These are phyloP conservation scores for Kazachstania psychrophila DNA, from an alignment of 805 yeast genomes.

Conservation along the genomic window DNA sequence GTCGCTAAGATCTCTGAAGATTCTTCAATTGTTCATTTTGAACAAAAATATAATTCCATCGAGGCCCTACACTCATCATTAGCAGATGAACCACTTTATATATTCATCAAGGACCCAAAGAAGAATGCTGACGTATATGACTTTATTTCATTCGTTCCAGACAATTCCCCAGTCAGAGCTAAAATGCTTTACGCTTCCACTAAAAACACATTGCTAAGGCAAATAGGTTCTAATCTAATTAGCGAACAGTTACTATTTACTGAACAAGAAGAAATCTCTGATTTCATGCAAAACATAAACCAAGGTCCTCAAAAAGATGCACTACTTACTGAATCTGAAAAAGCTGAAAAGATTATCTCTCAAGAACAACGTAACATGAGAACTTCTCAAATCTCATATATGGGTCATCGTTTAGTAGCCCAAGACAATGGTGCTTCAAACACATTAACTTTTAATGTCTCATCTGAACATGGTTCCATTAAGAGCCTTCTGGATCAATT, in stretches of 20 bases:
- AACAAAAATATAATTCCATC: conserved; percentile 24
- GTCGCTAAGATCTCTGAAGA: conserved; percentile 21
- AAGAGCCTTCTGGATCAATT: conserved; percentile 29
- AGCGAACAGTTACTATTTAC: conserved; percentile 30
- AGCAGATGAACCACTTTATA: conserved; percentile 40
- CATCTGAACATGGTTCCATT: conserved; percentile 12
- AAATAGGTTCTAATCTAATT: conserved; percentile 49
- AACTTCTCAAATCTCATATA: conserved; percentile 5
- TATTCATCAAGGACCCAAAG: conserved; percentile 36
- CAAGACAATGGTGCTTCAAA: conserved; percentile 23
- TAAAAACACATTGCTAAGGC: conserved; percentile 63
- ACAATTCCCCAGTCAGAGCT: conserved; percentile 63
- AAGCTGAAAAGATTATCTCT: conserved; percentile 16
- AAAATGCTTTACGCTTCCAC: conserved; percentile 95
- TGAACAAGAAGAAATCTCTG: conserved; percentile 26
- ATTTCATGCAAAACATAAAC: conserved; percentile 10
- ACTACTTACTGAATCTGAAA: conserved; percentile 24
- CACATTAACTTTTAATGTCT: conserved; percentile 21
- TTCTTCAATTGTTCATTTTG: conserved; percentile 15
- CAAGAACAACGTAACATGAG: conserved; percentile 24
- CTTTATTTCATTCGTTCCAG: conserved; percentile 83
- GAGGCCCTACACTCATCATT: conserved; percentile 33
- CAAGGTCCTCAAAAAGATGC: conserved; percentile 4
- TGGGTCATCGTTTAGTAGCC: conserved; percentile 22
- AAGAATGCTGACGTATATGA: conserved; percentile 26